Conservation (phyloP, 768 basidiomycete species). For the Neoboletus magnificus region DNA sequence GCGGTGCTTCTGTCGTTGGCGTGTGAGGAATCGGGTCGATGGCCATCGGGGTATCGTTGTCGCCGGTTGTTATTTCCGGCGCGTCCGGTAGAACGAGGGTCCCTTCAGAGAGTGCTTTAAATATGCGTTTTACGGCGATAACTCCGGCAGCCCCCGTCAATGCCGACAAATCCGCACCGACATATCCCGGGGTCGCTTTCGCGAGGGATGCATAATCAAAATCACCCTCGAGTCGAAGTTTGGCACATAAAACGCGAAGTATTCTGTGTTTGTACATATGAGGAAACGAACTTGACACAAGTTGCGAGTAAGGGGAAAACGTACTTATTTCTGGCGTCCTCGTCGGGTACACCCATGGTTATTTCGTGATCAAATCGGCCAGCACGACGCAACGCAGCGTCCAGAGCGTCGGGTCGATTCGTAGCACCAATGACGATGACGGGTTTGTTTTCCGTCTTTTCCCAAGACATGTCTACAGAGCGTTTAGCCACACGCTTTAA, state of each 20-base stretch:
- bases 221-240: conserved; percentile 80
- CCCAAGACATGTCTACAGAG: conserved; percentile 91
- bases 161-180: conserved; percentile 91
- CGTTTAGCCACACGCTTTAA: background rate
- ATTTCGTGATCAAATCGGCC: conserved; percentile 98
- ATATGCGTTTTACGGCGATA: conserved; percentile 95
- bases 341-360: conserved; percentile 94
- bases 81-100: conserved; percentile 53
- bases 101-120: conserved; percentile 71
- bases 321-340: conserved; percentile 85
- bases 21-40: conserved; percentile 31
- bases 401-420: conserved; percentile 92
- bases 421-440: conserved; percentile 96
- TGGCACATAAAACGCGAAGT: conserved; percentile 77
- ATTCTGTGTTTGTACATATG: conserved; percentile 52
- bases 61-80: conserved; percentile 12
- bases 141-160: conserved; percentile 92
- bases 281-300: background rate
- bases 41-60: conserved; percentile 34
- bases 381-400: conserved; percentile 88
- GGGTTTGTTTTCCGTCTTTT: conserved; percentile 88
- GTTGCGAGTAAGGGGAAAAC: conserved; percentile 22
- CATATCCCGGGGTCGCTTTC: conserved; percentile 94
- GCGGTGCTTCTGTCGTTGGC: conserved; percentile 15
- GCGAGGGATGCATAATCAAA: conserved; percentile 85